phyloP scores from a whole-genome alignment of 345 rosid species.

The Theobroma cacao region DNA sequence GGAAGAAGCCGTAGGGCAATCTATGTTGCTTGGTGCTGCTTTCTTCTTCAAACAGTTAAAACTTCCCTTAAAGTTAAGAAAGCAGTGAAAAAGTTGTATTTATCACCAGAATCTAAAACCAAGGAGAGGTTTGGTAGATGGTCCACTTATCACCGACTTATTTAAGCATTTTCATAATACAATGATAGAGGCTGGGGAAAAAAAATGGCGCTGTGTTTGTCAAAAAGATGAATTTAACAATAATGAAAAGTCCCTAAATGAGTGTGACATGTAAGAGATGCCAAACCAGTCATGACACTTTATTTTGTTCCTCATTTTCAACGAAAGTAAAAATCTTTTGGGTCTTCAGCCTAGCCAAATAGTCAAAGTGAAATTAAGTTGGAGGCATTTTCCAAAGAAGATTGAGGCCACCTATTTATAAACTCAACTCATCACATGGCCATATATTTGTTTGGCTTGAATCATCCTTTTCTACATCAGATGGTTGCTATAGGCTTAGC shows the following conservation, averaged over 20 bases:
- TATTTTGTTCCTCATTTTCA: conserved; percentile 23
- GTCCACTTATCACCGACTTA: conserved; percentile 8
- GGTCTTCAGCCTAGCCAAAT: not conserved
- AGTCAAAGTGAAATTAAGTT: conserved; percentile 21
- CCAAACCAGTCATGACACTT: conserved; percentile 4
- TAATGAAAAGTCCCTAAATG: not conserved
- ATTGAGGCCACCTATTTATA: too few species aligned
- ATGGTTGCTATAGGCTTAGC: conserved; percentile 8
- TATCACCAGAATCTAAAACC: not conserved
- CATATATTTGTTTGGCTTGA: not conserved
- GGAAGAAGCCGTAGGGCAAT: not conserved
- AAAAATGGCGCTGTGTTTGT: conserved; percentile 3
- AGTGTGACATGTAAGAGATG: conserved; percentile 21
- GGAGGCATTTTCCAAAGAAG: conserved; percentile 4
- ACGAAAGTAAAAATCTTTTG: conserved; percentile 15
- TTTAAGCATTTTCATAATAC: not conserved
- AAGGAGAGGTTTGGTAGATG: not conserved
- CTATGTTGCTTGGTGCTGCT: not conserved
- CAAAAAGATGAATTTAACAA: conserved; percentile 12
- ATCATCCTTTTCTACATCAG: conserved; percentile 4
- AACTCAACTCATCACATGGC: not conserved
- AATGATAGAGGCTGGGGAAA: not conserved
- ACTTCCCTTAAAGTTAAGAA: not conserved
- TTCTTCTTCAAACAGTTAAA: not conserved
- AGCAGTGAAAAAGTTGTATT: not conserved